A percentile compares a stretch with the other conserved stretches of the same genome.
These are phyloP conservation scores for Flaveria bidentis DNA, from an alignment of 129 eudicot genomes.

Conservation along the genomic window DNA sequence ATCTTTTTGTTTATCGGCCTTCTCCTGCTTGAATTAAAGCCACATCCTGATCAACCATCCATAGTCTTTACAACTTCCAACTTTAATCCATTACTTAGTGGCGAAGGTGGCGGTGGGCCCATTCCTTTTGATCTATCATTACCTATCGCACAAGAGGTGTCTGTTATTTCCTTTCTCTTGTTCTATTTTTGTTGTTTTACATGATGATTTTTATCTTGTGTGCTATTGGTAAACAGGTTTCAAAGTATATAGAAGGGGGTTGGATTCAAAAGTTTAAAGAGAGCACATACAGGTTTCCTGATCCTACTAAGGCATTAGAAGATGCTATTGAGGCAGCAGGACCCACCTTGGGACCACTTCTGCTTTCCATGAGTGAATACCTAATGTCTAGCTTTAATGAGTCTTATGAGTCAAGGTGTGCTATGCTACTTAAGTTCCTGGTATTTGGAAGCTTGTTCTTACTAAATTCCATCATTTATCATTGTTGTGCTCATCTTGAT, in stretches of 20 bases:
- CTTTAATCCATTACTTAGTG: conserved; percentile 85
- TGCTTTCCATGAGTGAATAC: conserved; percentile 95
- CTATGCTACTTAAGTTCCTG: conserved; percentile 25
- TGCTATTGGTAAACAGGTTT: conserved; percentile 51
- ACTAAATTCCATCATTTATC: neutral
- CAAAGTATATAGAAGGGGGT: conserved; percentile 73
- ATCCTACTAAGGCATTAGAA: conserved; percentile 58
- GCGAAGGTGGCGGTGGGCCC: conserved; percentile 99
- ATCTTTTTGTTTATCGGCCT: conserved; percentile 85
- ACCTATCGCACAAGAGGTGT: conserved; percentile 69
- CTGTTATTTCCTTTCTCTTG: neutral
- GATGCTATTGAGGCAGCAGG: conserved; percentile 98
- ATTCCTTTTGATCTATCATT: conserved; percentile 82
- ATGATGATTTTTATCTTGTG: conserved; percentile 14
- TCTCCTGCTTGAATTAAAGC: conserved; percentile 71
- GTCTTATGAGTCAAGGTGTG: conserved; percentile 90
- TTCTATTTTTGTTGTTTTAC: neutral
- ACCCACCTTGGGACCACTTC: conserved; percentile 70
- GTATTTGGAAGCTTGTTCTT: conserved; percentile 8
- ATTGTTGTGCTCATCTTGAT: conserved; percentile 8
- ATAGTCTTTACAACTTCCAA: conserved; percentile 81
- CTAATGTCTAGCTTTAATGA: conserved; percentile 94
- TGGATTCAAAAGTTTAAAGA: conserved; percentile 70
- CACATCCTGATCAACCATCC: conserved; percentile 92
- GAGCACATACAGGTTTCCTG: conserved; percentile 78